These are phyloP conservation scores for Amanita exitialis DNA, from an alignment of 768 basidiomycete species.

Conservation along the genomic window DNA sequence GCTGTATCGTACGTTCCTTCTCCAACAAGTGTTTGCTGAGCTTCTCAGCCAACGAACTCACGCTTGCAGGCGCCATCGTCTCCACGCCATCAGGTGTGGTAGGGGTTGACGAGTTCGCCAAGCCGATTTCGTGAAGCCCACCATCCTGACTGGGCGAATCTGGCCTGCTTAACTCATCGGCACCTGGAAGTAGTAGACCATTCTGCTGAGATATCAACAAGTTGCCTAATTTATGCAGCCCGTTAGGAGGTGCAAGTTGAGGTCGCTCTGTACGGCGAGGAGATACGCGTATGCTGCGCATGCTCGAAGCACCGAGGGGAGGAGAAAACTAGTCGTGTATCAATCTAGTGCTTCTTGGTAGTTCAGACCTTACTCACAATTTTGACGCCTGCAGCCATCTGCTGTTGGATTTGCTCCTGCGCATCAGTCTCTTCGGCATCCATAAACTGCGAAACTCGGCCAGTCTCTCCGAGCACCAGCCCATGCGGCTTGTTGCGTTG, in stretches of 20 bases:
- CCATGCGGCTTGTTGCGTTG: constrained; percentile 18
- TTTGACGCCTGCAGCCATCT: constrained; percentile 64
- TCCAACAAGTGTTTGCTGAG: constrained; percentile 47
- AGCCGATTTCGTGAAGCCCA: constrained; percentile 47
- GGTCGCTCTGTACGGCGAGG: constrained; percentile 49
- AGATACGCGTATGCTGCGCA: constrained; percentile 60
- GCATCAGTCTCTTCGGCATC: constrained; percentile 81
- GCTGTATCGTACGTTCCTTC: constrained; percentile 31
- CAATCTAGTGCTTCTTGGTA: constrained; percentile 1
- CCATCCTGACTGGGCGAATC: constrained; percentile 35
- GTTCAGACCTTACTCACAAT: constrained; percentile 35
- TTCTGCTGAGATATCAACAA: constrained; percentile 34
- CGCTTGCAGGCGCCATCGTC: neutral
- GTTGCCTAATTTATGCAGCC: constrained; percentile 28
- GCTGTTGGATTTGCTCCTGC: constrained; percentile 81
- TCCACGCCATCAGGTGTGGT: neutral
- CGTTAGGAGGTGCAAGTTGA: constrained; percentile 25
- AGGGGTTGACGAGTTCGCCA: constrained; percentile 21
- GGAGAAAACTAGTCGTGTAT: constrained; percentile 44
- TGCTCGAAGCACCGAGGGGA: constrained; percentile 49
- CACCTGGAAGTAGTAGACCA: constrained; percentile 26
- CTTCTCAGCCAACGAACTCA: constrained; percentile 51
- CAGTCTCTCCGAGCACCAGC: constrained; percentile 31
- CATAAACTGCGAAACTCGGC: constrained; percentile 75
- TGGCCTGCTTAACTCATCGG: constrained; percentile 32